A percentile compares a stretch with the other conserved stretches of the same genome.
Conservation (phyloP, 805 yeast species). For the Brettanomyces bruxellensis region DNA sequence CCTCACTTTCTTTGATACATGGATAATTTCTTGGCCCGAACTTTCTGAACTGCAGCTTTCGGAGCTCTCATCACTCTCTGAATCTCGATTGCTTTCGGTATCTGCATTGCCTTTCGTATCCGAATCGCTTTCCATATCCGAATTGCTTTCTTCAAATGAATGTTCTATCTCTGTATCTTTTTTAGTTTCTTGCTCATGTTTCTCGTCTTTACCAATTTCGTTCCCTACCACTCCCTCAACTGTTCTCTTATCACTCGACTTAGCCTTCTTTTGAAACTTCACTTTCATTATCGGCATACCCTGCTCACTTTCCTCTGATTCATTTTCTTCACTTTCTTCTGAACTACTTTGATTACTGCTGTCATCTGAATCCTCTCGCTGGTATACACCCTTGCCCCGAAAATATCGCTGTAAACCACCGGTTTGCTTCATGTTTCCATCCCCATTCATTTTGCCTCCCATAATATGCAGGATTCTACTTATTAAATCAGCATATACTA, state of each 20-base stretch:
- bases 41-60: background rate
- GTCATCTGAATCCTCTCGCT: background rate
- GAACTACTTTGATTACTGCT: constrained; percentile 1
- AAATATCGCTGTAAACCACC: constrained; percentile 1
- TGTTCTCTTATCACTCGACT: too few species aligned
- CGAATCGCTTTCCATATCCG: background rate
- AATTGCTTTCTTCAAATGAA: background rate
- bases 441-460: too few species aligned
- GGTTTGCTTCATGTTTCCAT: background rate
- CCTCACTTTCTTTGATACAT: background rate
- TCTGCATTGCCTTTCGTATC: background rate
- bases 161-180: constrained; percentile 5
- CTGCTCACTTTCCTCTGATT: background rate
- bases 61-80: background rate
- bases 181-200: too few species aligned
- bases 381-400: constrained; percentile 2
- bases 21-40: background rate
- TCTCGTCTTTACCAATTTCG: too few species aligned
- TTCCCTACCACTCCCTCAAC: too few species aligned
- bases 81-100: background rate
- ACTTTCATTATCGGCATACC: background rate
- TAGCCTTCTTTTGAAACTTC: background rate
- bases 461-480: too few species aligned
- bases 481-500: too few species aligned
- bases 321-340: background rate